Evolutionary conservation across 257 asterid genomes (phyloP), one percentile per base, ranked within the genome.

Genomic region (Ajuga chamaepitys): DNA sequence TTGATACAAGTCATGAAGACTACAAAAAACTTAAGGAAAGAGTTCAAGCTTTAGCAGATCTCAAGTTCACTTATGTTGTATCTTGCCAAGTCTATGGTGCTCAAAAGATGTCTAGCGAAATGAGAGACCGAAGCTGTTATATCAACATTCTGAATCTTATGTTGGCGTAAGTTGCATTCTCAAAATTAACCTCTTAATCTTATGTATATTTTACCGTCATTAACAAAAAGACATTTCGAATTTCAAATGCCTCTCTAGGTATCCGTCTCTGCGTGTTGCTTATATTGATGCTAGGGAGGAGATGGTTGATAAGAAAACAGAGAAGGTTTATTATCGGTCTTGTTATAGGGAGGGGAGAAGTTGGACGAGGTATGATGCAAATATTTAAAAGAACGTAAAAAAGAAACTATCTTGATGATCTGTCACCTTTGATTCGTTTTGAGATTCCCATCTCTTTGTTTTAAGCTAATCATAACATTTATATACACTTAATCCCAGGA

Each of bases 41-140:
- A 34, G 92, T 92, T 25, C 88, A 83, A 62, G 99, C 99, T 66
- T 78, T 90, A 78, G 99, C 99, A 17, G 97, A 94, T 85, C 54
- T 90, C 80, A 94, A 94, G 79, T 94, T 94, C 80, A 94, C 99
- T 60, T 94, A 94, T 74, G 95, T 94, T 50, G 99, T 94, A 54
- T 94, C 99, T 38, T 94, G 99, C 76, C 99, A 94, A 76, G 71
- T 86, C 56, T 94, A 94, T 66, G 99, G 99, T 58, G 83, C 86
- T 67, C 97, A 90, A 81, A 94, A 94, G 71, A 85, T 88, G 76
- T 88, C 99, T 44, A 74, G 88, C 58, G 88, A 83, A 55, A 0
- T 24, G 40, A 81, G 80, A 75, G 95, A 88, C 46, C 85, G 87
- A 42, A 85, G 93, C 74, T 83, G 87, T 78, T 94, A 94, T 68